Evolutionary conservation across 192 early-diverging fungal genomes (phyloP).

Genomic region (Phycomyces blakesleeanus): DNA sequence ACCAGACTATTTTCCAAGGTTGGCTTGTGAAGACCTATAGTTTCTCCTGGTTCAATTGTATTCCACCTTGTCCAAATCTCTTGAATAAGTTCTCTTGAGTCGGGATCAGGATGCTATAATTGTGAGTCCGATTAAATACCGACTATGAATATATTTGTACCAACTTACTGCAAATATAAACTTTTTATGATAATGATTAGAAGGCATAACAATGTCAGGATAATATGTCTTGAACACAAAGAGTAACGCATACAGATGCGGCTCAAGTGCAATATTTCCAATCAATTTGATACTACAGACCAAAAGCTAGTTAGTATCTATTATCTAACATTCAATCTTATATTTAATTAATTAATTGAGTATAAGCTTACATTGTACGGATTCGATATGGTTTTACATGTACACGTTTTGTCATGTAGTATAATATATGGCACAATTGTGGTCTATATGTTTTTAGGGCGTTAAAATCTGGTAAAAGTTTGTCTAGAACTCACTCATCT

Average conservation of each 20-base stretch:
- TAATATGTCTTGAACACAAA: constrained; percentile 46
- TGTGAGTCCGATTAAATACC: background rate
- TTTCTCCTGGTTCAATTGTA: background rate
- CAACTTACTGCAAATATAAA: constrained; percentile 34
- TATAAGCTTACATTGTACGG: constrained; percentile 43
- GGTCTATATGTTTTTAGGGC: too few species aligned
- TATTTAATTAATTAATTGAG: background rate
- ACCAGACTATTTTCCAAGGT: constrained; percentile 8
- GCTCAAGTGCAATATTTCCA: constrained; percentile 36
- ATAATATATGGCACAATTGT: constrained; percentile 43
- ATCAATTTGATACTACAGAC: constrained; percentile 36
- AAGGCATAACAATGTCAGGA: constrained; percentile 40
- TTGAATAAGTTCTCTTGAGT: constrained; percentile 20
- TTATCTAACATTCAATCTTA: background rate
- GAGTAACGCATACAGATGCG: constrained; percentile 40
- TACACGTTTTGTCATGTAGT: constrained; percentile 44
- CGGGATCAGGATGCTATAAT: constrained; percentile 38
- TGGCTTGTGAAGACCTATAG: constrained; percentile 1
- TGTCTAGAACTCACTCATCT: too few species aligned
- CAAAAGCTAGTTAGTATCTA: background rate
- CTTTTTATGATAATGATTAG: constrained; percentile 20
- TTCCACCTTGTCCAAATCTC: constrained; percentile 39
- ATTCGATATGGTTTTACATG: constrained; percentile 51
- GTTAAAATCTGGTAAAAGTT: too few species aligned
- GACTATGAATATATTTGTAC: background rate